Percentiles rank a stretch among this genome's conserved stretches.
phyloP scores from a whole-genome alignment of 1,139 yeast species.

The Saccharomyces pastorianus region DNA sequence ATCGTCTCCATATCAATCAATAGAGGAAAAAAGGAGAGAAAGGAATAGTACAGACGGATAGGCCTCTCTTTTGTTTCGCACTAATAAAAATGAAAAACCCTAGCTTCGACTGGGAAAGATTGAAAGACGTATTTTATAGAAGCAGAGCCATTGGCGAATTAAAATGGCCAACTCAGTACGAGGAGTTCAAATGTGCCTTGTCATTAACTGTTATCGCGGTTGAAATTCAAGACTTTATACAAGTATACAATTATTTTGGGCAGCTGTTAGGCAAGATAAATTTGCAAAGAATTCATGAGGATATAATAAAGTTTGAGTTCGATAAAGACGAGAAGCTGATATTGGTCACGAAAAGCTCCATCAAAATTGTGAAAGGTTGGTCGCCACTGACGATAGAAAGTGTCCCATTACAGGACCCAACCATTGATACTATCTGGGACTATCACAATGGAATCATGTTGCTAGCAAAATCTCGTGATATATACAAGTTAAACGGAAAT shows the following conservation, averaged over 20 bases:
- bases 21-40: background rate
- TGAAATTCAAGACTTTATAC: slow-evolving; percentile 13
- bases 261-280: slow-evolving; percentile 10
- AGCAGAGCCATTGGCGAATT: slow-evolving; percentile 30
- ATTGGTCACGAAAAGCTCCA: slow-evolving; percentile 50
- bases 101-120: slow-evolving; percentile 53
- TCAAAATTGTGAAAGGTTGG: slow-evolving; percentile 36
- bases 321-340: slow-evolving; percentile 48
- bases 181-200: slow-evolving; percentile 12
- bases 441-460: slow-evolving; percentile 19
- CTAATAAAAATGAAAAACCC: slow-evolving; percentile 31
- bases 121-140: slow-evolving; percentile 54
- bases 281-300: slow-evolving; percentile 37
- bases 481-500: slow-evolving; percentile 11
- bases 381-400: slow-evolving; percentile 64
- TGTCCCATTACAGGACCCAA: slow-evolving; percentile 45
- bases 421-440: slow-evolving; percentile 26
- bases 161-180: slow-evolving; percentile 16
- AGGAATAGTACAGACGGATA: background rate
- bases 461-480: slow-evolving; percentile 18
- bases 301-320: slow-evolving; percentile 54
- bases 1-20: background rate
- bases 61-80: background rate
- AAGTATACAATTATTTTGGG: slow-evolving; percentile 21
- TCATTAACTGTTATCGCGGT: slow-evolving; percentile 21